Evolutionary conservation across 2,329 filamentous ascomycete species (phyloP).

Genomic region (Chrysoporthe deuterocubensis): DNA sequence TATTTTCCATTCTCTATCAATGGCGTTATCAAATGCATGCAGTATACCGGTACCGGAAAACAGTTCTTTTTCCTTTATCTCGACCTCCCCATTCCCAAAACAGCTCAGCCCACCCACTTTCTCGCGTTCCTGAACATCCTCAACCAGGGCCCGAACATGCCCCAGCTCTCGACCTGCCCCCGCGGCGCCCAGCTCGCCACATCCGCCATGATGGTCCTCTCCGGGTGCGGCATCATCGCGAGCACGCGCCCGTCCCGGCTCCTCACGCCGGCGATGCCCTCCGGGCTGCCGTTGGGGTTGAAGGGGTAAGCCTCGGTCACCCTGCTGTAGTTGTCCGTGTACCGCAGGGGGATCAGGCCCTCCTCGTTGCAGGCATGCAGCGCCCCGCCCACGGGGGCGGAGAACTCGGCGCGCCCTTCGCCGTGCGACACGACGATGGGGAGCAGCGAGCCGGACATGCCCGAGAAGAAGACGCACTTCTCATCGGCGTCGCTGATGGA

Average conservation of each 20-base stretch:
- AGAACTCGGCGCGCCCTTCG: constrained; percentile 81
- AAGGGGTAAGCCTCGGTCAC: constrained; percentile 83
- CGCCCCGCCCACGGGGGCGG: constrained; percentile 48
- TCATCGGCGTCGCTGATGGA: constrained; percentile 66
- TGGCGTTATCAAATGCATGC: not conserved
- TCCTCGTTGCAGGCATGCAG: constrained; percentile 62
- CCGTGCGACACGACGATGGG: constrained; percentile 91
- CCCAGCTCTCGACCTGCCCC: constrained; percentile 66
- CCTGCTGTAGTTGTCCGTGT: constrained; percentile 79
- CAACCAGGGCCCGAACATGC: constrained; percentile 83
- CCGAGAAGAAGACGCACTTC: constrained; percentile 85
- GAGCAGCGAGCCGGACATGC: constrained; percentile 80
- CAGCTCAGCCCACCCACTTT: constrained; percentile 75
- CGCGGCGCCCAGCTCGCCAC: constrained; percentile 74
- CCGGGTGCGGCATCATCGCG: constrained; percentile 92
- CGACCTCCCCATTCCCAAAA: not conserved
- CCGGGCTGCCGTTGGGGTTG: constrained; percentile 85
- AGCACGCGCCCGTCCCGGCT: constrained; percentile 79
- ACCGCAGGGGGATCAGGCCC: constrained; percentile 77
- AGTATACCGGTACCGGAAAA: not conserved
- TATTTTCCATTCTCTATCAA: not conserved
- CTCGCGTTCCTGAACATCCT: constrained; percentile 86
- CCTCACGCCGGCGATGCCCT: constrained; percentile 79
- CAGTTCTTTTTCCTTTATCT: not conserved
- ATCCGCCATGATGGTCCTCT: constrained; percentile 83